Percentiles rank a stretch among this genome's conserved stretches.
Evolutionary conservation across 176 grass and related monocot species (phyloP).

Genomic region (Bromus sterilis): DNA sequence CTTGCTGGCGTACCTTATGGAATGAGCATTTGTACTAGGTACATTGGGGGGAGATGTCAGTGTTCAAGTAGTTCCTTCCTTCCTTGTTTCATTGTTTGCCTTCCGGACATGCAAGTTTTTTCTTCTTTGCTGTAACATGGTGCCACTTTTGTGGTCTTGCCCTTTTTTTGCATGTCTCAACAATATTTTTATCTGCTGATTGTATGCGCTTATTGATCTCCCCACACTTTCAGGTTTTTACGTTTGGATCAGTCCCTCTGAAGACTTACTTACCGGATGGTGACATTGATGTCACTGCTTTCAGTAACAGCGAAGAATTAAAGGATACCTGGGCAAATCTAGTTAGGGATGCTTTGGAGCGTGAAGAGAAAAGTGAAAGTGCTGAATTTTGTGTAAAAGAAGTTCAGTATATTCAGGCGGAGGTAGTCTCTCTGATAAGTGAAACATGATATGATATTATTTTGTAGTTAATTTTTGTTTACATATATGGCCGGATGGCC

Average conservation of each 20-base stretch:
- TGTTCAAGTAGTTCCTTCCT: slow-evolving; percentile 6
- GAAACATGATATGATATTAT: neutral
- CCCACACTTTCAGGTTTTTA: slow-evolving; percentile 53
- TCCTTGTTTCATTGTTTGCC: neutral
- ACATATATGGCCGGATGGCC: neutral
- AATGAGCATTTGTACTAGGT: neutral
- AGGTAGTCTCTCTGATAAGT: slow-evolving; percentile 41
- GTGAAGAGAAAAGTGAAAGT: slow-evolving; percentile 75
- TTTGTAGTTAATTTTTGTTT: neutral
- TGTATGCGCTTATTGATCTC: neutral
- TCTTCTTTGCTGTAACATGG: neutral
- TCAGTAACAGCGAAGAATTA: slow-evolving; percentile 62
- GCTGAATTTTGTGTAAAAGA: slow-evolving; percentile 90
- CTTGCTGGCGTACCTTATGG: neutral
- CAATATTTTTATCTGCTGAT: neutral
- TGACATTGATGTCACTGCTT: slow-evolving; percentile 93
- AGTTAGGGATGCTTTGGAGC: slow-evolving; percentile 70
- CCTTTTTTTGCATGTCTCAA: neutral
- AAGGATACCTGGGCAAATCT: slow-evolving; percentile 81
- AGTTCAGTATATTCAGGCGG: slow-evolving; percentile 97
- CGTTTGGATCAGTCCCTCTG: slow-evolving; percentile 89
- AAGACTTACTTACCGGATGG: slow-evolving; percentile 99
- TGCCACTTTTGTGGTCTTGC: slow-evolving; percentile 3
- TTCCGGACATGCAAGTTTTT: neutral
- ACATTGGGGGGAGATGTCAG: neutral